Evolutionary conservation across 164 flowering plant species (phyloP).

Genomic region (Magnolia changhungtana): DNA sequence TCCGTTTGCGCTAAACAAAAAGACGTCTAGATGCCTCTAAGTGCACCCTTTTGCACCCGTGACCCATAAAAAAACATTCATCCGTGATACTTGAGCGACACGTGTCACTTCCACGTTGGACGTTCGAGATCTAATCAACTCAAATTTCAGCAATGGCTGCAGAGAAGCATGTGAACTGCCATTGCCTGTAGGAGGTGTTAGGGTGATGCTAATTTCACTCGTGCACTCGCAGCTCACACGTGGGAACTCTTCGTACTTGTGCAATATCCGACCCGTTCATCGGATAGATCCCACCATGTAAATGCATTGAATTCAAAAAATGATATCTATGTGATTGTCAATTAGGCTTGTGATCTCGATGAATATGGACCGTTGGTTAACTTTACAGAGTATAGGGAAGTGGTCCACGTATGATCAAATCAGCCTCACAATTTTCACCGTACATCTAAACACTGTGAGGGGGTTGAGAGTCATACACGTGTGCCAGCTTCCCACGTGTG

Average conservation of each 20-base stretch:
- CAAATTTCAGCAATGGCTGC: constrained; percentile 1
- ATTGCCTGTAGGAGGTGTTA: not conserved
- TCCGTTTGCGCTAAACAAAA: not conserved
- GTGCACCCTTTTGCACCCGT: constrained; percentile 23
- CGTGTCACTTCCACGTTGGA: constrained; percentile 14
- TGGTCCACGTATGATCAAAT: no score
- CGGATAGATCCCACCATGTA: no score
- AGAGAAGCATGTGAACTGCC: not conserved
- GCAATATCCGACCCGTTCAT: not conserved
- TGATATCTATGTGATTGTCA: no score
- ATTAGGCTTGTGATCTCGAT: no score
- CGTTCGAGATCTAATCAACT: not conserved
- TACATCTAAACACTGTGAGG: not conserved
- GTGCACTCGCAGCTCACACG: not conserved
- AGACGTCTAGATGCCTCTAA: not conserved
- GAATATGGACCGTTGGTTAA: no score
- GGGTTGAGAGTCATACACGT: not conserved
- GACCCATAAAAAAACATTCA: constrained; percentile 19
- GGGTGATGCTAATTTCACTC: not conserved
- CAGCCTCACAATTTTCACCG: not conserved
- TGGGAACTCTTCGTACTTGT: not conserved
- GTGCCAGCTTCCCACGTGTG: no score
- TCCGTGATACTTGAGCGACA: not conserved
- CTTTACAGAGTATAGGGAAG: no score
- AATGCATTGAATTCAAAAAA: no score